These are phyloP conservation scores for Cadophora sp. DNA, from an alignment of 2,329 filamentous ascomycete genomes.

Conservation along the genomic window DNA sequence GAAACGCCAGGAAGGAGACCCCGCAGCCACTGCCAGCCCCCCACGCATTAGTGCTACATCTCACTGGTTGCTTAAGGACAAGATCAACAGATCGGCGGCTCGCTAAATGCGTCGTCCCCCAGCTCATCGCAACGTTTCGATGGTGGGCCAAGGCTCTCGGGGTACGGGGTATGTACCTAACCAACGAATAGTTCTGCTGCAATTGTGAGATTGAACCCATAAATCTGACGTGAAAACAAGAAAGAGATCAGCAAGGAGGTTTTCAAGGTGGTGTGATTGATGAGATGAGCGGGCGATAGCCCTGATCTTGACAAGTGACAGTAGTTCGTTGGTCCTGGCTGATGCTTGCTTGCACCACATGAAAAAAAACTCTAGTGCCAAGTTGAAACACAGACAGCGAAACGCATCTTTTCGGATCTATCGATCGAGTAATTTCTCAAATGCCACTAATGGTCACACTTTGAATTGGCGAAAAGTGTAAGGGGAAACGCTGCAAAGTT, in stretches of 20 bases:
- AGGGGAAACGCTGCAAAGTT: background rate
- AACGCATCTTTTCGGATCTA: background rate
- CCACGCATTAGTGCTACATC: background rate
- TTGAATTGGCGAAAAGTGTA: background rate
- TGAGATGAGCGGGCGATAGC: background rate
- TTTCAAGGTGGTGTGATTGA: background rate
- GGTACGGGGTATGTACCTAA: background rate
- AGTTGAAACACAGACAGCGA: background rate
- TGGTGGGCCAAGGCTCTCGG: background rate
- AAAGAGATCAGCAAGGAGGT: background rate
- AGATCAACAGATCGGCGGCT: constrained; percentile 16
- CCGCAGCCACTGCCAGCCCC: constrained; percentile 3
- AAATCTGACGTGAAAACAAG: constrained; percentile 3
- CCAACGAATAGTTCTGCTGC: background rate
- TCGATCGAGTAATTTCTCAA: background rate
- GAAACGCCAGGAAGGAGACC: constrained; percentile 8
- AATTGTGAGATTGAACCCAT: background rate
- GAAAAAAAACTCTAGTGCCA: background rate
- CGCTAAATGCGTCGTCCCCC: constrained; percentile 2
- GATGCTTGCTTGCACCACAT: background rate
- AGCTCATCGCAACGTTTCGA: background rate
- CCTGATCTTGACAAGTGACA: background rate
- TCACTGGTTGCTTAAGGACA: background rate
- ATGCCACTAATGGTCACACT: background rate
- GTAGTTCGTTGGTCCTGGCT: background rate